Base-by-base conservation (phyloP, 2,329 filamentous ascomycete genomes). In the Pseudogymnoascus sp. region DNA sequence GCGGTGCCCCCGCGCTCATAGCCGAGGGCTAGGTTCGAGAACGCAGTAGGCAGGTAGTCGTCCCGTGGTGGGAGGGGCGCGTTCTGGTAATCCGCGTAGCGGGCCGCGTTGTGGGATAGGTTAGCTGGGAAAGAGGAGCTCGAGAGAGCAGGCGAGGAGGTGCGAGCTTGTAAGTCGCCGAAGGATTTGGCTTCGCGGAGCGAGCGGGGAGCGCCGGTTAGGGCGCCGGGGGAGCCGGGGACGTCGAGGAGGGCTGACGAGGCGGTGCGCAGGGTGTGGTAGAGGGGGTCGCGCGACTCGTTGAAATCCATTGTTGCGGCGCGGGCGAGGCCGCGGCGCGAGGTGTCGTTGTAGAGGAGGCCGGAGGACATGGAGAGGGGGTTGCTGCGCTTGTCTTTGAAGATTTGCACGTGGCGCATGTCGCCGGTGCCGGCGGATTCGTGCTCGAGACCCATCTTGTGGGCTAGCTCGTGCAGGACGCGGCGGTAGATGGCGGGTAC, bases 221-320 rank as follows among this genome's bases (percentile, higher is more conserved):
- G 71, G 5, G 58, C 52, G 55, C 87, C 85, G 15, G 84, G 90
- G 71, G 90, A 92, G 67, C 90, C 90, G n/a, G 92, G 86, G 63
- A 94, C 86, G 72, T 92, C 89, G 37, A 97, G 80, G n/a, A 92
- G 92, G 31, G 82, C 83, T 10, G 89, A 90, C 29, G 88, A 87
- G 67, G 93, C 90, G 66, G 93, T 86, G 21, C 89, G 87, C 63
- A 96, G 82, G 1, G 88, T 84, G 69, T 87, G 86, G 67, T 92
- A 93, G 18, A 82, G 77, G 21, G 88, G 87, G 65, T 88, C 88
- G 61, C 89, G 83, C 60, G 89, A 85, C 65, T 92, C 88, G 67
- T 90, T 92, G 74, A 97, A 97, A 74, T 97, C 94, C 67, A 95
- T 96, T 1, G 94, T 97, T n/a, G 94, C 94, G 13, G 94, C 92